Evolutionary conservation across 192 early-diverging fungal species (phyloP).

Genomic region (Geranomyces michiganensis): DNA sequence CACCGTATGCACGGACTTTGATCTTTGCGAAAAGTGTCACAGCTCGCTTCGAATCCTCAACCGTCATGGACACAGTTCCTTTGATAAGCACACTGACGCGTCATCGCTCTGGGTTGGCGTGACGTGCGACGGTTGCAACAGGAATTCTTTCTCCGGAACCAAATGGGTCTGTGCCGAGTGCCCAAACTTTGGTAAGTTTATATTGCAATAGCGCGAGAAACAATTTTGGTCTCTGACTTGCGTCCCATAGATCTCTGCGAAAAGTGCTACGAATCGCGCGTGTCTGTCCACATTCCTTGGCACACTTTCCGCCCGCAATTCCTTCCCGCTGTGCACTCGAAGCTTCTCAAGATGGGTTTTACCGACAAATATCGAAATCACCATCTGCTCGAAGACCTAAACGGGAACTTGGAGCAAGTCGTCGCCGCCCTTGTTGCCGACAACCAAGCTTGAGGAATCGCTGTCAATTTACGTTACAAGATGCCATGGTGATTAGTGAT

Average conservation of each 20-base stretch:
- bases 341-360: constrained; percentile 12
- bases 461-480: too few species aligned
- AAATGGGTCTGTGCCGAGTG: background rate
- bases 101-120: background rate
- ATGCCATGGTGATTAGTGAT: too few species aligned
- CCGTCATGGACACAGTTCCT: background rate
- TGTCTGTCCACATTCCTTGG: constrained; percentile 4
- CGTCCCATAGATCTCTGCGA: constrained; percentile 1
- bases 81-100: background rate
- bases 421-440: constrained; percentile 2
- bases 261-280: background rate
- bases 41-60: background rate
- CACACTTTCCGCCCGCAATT: constrained; percentile 3
- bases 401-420: background rate
- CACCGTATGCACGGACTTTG: constrained; percentile 25
- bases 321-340: background rate
- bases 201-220: background rate
- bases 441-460: background rate
- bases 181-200: constrained; percentile 6
- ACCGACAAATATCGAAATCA: constrained; percentile 8
- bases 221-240: background rate
- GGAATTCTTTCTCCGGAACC: background rate
- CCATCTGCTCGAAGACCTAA: background rate
- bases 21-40: constrained; percentile 28
- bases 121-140: constrained; percentile 12